Base-by-base conservation (phyloP, 345 rosid species). In the Eucalyptus pauciflora region DNA sequence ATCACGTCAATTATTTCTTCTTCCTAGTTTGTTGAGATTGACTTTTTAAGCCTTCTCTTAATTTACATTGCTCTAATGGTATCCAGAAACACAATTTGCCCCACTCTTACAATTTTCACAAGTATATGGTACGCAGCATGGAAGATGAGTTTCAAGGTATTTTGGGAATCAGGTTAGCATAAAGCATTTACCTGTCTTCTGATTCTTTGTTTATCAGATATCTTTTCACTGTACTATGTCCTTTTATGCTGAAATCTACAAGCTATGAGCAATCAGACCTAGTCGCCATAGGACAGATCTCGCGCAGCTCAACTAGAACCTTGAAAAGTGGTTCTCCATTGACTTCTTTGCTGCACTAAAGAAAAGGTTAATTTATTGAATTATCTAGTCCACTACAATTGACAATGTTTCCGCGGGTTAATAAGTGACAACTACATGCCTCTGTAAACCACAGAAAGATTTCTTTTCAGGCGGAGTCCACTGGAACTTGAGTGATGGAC, bases 91-190 rank as follows among this genome's bases (percentile, higher is more conserved):
- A 96, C 93, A 95, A 92, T 80, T 93, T 97, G 90, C 98, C 98
- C 83, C 94, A 90, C 89, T 96, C 99, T 76, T 96, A 97, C 92
- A 92, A 96, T 93, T 97, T 97, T 92, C 99, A 96, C 87, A 94
- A 91, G 89, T 97, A 97, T 87, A 97, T 96, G 98, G 99, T 96
- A 29, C 95, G 99, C 54, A 96, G 98, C 91, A 97, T 97, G 99
- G 99, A 97, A 93, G 98, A 97, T n/a, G 99, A 97, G 89, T 95
- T 96, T 89, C 99, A 96, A n/a, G 99, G 99, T 88, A 96, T 97
- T 83, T 94, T 97, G 88, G 99, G 99, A 54, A 96, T 96, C 62
- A 96, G 99, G 99, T 96, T 91, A 85, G 89, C 87, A 31, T 86
- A 90, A 85, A 27, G 29, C 56, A 86, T 86, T 18, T 86, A 51